A percentile compares a stretch with the other conserved stretches of the same genome.
These are phyloP conservation scores for Ceratocystis alfenasii DNA, from an alignment of 2,329 filamentous ascomycete genomes.

Conservation along the genomic window DNA sequence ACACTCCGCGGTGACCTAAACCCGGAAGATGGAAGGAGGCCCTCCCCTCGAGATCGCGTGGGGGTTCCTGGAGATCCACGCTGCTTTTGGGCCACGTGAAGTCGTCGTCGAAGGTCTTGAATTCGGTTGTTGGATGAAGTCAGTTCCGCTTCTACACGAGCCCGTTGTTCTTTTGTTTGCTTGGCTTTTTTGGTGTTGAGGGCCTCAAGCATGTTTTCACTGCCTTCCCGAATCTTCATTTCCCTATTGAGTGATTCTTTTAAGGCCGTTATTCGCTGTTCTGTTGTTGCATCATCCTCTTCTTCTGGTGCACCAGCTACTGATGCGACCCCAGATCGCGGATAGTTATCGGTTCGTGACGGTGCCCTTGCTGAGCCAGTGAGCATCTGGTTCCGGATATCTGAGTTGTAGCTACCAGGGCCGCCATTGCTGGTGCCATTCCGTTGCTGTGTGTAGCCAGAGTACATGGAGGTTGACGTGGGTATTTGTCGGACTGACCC, in stretches of 20 bases:
- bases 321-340: slow-evolving; percentile 16
- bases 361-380: slow-evolving; percentile 46
- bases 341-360: slow-evolving; percentile 41
- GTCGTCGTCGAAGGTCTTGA: slow-evolving; percentile 48
- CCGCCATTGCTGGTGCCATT: slow-evolving; percentile 33
- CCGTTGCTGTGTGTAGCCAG: slow-evolving; percentile 26
- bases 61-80: slow-evolving; percentile 40
- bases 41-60: slow-evolving; percentile 40
- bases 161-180: slow-evolving; percentile 76
- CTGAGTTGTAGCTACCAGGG: slow-evolving; percentile 80
- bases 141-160: slow-evolving; percentile 73
- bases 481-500: slow-evolving; percentile 39
- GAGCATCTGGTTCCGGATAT: slow-evolving; percentile 62
- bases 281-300: slow-evolving; percentile 43
- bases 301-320: slow-evolving; percentile 39
- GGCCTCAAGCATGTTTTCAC: slow-evolving; percentile 94
- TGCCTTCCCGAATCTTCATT: slow-evolving; percentile 94
- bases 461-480: slow-evolving; percentile 57
- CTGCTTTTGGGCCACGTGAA: slow-evolving; percentile 45
- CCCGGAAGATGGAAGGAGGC: slow-evolving; percentile 36
- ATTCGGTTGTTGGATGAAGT: slow-evolving; percentile 71
- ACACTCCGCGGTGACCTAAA: slow-evolving; percentile 47
- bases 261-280: slow-evolving; percentile 62
- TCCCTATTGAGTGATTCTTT: slow-evolving; percentile 85
- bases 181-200: slow-evolving; percentile 90